Conservation (phyloP, 164 flowering plant genomes). For the Vitis amurensis region DNA sequence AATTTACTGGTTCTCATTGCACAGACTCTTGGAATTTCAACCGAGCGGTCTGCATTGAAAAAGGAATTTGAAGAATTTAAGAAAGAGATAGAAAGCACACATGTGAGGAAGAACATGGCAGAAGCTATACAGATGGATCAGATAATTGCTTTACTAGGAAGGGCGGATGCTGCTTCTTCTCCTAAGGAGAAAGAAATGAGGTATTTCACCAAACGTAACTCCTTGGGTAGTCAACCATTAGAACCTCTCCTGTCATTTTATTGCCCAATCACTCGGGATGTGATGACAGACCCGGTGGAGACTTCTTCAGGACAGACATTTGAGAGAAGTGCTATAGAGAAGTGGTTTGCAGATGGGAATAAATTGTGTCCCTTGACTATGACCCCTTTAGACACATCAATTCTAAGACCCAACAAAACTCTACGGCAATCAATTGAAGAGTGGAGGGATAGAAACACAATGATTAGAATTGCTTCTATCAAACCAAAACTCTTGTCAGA, state of each 20-base stretch:
- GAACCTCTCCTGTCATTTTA: conserved; percentile 70
- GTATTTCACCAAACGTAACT: conserved; percentile 51
- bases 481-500: conserved; percentile 38
- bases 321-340: conserved; percentile 69
- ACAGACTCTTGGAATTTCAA: conserved; percentile 60
- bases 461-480: conserved; percentile 61
- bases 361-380: conserved; percentile 59
- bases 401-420: conserved; percentile 65
- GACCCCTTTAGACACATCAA: conserved; percentile 38
- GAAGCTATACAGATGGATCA: conserved; percentile 85
- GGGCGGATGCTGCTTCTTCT: conserved; percentile 67
- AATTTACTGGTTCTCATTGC: conserved; percentile 54
- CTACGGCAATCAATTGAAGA: conserved; percentile 77
- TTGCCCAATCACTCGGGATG: conserved; percentile 68
- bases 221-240: conserved; percentile 60
- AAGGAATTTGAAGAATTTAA: conserved; percentile 69
- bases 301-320: conserved; percentile 75
- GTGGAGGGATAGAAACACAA: conserved; percentile 75
- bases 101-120: conserved; percentile 56
- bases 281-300: conserved; percentile 79
- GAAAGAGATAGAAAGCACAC: conserved; percentile 56
- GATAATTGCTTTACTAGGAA: conserved; percentile 68
- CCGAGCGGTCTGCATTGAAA: conserved; percentile 43
- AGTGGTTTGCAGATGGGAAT: conserved; percentile 63
- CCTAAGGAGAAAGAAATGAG: conserved; percentile 47